phyloP scores from a whole-genome alignment of 2,329 filamentous ascomycete species.

The Cladobotryum protrusum region DNA sequence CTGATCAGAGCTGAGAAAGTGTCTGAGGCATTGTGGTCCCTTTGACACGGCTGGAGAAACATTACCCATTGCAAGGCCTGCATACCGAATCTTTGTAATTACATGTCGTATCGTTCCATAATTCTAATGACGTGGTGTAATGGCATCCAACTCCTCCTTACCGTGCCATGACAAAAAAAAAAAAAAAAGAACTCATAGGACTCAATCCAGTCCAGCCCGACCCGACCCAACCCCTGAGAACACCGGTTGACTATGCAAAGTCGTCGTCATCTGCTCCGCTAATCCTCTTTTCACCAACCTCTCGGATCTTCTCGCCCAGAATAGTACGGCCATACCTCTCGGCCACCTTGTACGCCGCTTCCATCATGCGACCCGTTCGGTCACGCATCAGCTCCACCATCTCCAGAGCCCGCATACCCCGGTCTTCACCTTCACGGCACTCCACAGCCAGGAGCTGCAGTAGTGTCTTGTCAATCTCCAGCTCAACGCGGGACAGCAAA shows the following conservation, averaged over 20 bases:
- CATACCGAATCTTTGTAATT: no score
- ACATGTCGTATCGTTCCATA: no score
- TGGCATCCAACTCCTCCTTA: no score
- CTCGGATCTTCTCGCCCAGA: conserved; percentile 83
- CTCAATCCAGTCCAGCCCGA: no score
- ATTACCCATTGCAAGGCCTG: no score
- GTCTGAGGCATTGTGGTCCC: no score
- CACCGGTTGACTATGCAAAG: not conserved
- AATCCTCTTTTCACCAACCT: conserved; percentile 67
- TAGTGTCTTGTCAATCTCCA: conserved; percentile 84
- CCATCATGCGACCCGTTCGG: conserved; percentile 78
- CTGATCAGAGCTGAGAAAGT: no score
- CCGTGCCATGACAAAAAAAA: no score
- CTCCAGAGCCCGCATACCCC: conserved; percentile 91
- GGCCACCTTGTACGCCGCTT: conserved; percentile 85
- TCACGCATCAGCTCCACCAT: conserved; percentile 82
- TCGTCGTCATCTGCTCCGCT: conserved; percentile 53
- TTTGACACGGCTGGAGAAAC: no score
- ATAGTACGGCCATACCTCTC: conserved; percentile 74
- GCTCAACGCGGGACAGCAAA: conserved; percentile 63
- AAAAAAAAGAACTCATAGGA: no score
- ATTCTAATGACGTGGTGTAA: no score
- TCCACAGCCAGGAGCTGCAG: conserved; percentile 84
- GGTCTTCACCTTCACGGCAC: conserved; percentile 86
- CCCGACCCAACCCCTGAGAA: no score